These are phyloP conservation scores for Bifiguratus adelaidae DNA, from an alignment of 192 early-diverging fungal genomes.

Conservation along the genomic window DNA sequence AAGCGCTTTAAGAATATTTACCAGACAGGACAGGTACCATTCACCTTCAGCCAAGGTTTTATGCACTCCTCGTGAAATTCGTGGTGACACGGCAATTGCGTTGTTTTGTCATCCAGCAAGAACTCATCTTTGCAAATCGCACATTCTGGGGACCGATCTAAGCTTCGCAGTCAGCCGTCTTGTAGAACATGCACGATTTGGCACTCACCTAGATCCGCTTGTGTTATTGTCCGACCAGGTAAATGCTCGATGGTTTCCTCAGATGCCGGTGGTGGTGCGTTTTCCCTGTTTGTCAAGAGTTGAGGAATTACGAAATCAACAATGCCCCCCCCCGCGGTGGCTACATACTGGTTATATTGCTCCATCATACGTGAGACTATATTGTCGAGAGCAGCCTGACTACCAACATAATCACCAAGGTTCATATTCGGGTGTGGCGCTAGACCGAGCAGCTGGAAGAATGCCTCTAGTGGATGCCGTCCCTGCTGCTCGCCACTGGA, in stretches of 20 bases:
- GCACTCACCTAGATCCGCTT: slow-evolving; percentile 35
- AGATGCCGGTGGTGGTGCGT: slow-evolving; percentile 72
- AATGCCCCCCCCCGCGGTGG: too few species aligned
- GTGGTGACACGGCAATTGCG: slow-evolving; percentile 77
- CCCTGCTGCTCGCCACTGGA: slow-evolving; percentile 8
- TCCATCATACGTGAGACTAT: slow-evolving; percentile 85
- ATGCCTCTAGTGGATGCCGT: slow-evolving; percentile 21
- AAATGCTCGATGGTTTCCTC: slow-evolving; percentile 64
- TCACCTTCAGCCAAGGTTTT: slow-evolving; percentile 86
- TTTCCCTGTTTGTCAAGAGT: slow-evolving; percentile 23
- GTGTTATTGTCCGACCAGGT: slow-evolving; percentile 34
- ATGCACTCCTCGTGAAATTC: slow-evolving; percentile 85
- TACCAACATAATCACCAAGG: slow-evolving; percentile 80
- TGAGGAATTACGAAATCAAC: neutral
- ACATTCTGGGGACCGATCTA: slow-evolving; percentile 62
- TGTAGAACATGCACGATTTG: neutral
- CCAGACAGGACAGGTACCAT: slow-evolving; percentile 91
- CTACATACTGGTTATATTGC: too few species aligned
- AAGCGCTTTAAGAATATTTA: slow-evolving; percentile 11
- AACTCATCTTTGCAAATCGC: slow-evolving; percentile 90
- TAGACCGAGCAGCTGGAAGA: slow-evolving; percentile 27
- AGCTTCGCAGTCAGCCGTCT: slow-evolving; percentile 7
- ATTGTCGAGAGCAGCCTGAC: slow-evolving; percentile 72
- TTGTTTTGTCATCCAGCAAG: slow-evolving; percentile 45
- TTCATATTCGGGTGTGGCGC: slow-evolving; percentile 33